Evolutionary conservation across 345 rosid species (phyloP).

Genomic region (Eucalyptus camaldulensis): DNA sequence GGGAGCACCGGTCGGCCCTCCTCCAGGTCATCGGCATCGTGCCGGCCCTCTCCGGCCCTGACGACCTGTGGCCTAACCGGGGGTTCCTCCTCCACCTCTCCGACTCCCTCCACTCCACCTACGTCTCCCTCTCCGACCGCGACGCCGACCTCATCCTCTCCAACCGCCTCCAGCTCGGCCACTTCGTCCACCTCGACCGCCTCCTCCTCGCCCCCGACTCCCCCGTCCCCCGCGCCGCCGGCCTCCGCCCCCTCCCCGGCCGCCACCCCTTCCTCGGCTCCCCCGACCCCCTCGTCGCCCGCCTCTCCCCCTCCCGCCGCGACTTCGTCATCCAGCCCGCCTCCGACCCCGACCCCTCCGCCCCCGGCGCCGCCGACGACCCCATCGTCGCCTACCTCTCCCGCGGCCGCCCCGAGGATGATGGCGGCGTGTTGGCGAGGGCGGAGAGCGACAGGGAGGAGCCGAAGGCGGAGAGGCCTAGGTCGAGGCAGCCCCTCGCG

Average conservation of each 20-base stretch:
- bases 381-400: neutral
- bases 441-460: neutral
- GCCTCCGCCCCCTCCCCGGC: conserved; percentile 84
- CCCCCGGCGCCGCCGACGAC: conserved; percentile 14
- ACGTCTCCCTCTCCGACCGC: conserved; percentile 88
- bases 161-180: conserved; percentile 97
- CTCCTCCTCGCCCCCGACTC: conserved; percentile 41
- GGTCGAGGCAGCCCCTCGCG: conserved; percentile 46
- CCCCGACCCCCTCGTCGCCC: conserved; percentile 79
- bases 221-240: conserved; percentile 75
- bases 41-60: conserved; percentile 86
- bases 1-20: conserved; percentile 92
- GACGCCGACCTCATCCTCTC: conserved; percentile 84
- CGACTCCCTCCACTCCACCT: conserved; percentile 92
- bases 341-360: neutral
- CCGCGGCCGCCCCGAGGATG: neutral
- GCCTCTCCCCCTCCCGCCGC: conserved; percentile 55
- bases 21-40: conserved; percentile 89
- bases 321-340: conserved; percentile 88
- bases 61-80: conserved; percentile 88
- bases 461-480: conserved; percentile 5
- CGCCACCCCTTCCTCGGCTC: conserved; percentile 77
- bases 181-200: conserved; percentile 80
- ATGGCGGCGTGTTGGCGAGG: neutral
- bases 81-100: conserved; percentile 97